Evolutionary conservation across 441 rosid species (phyloP), one percentile per base, ranked within the genome.

Genomic region (Gossypium gossypioides): DNA sequence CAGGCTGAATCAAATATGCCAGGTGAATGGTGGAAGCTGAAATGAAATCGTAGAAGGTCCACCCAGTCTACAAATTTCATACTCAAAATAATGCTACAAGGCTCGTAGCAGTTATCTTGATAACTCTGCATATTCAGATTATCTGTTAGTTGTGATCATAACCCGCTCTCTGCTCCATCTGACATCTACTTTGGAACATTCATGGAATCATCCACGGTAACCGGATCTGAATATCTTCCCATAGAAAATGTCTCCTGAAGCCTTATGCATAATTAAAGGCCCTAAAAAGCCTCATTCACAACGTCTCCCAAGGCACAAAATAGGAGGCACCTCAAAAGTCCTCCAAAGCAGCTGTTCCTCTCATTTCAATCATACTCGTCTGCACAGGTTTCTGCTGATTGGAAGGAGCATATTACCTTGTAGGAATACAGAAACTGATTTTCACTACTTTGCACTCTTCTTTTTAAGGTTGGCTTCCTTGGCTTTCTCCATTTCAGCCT

Each of bases 401-500:
- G 13, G 69, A 40, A 29, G 71, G 72, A 74, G 76, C 75, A 69
- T 75, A 58, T 80, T 54, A 68, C 77, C 68, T 9, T 15, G 57
- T 3, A 42, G 59, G 32, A 62, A 62, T 46, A 57, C 57, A 67
- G 66, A 77, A 68, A 65, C 66, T 74, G 56, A 56, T 71, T 58
- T 60, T 82, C 84, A 78, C 87, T 86, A 84, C 74, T 85, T 75
- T 68, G 46, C 83, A 74, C 68, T 73, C 79, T 87, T 89, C 77
- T 84, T 90, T 51, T 88, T 81, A 71, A 80, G 87, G 79, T 85
- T 88, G 72, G 79, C 63, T 74, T 88, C 93, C 83, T 86, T 91
- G 0, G 92, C 88, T 84, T 85, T 91, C 82, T 88, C 96, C 93
- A 87, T 87, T 71, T 89, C 95, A 0, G 92, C 90, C 77, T 89